A percentile compares a stretch with the other conserved stretches of the same genome.
phyloP scores from a whole-genome alignment of 306 rosid species.

The Nissolia schottii region DNA sequence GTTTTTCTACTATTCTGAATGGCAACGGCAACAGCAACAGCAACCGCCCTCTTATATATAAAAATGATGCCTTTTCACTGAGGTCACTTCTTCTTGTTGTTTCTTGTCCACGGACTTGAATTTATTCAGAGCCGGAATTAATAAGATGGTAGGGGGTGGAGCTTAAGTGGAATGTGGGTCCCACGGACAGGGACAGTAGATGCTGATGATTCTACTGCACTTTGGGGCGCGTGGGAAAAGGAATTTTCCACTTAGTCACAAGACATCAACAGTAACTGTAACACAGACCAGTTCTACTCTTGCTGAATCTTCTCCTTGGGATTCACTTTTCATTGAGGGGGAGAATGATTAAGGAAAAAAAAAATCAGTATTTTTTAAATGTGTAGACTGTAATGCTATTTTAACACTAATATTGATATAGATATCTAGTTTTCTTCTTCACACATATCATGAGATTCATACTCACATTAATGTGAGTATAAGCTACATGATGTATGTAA shows the following conservation, averaged over 20 bases:
- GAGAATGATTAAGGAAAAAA: no score
- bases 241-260: background rate
- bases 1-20: background rate
- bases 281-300: constrained; percentile 16
- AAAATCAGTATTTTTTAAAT: no score
- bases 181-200: constrained; percentile 24
- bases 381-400: no score
- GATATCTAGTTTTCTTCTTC: no score
- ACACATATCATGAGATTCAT: no score
- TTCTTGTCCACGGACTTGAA: constrained; percentile 13
- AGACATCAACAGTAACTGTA: background rate
- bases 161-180: constrained; percentile 34
- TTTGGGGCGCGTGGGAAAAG: constrained; percentile 31
- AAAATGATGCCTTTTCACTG: background rate
- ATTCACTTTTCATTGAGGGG: constrained; percentile 18
- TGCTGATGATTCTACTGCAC: background rate
- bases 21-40: background rate
- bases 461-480: no score
- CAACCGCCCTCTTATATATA: constrained; percentile 24
- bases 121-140: constrained; percentile 15
- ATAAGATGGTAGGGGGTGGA: constrained; percentile 5
- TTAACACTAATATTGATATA: no score
- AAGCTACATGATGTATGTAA: no score
- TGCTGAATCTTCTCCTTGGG: constrained; percentile 34
- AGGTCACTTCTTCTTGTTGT: background rate